Conservation (phyloP, 208 protist genomes). For the Trypanosoma platydactyli region DNA sequence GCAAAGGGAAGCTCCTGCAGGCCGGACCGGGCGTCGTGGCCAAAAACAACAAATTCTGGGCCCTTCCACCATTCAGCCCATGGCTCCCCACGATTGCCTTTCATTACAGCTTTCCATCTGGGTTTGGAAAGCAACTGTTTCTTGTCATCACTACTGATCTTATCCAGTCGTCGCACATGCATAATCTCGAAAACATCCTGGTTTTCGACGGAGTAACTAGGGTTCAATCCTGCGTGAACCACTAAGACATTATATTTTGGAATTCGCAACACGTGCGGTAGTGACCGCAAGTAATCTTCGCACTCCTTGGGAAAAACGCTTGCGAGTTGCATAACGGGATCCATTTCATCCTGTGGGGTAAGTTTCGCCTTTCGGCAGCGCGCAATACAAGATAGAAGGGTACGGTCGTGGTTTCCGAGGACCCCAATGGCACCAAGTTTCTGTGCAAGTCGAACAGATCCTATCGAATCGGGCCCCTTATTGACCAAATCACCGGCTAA, state of each 20-base stretch:
- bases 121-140: conserved; percentile 8
- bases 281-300: conserved; percentile 75
- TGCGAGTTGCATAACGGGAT: conserved; percentile 83
- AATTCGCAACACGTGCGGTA: conserved; percentile 84
- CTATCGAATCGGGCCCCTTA: conserved; percentile 87
- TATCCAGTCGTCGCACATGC: conserved; percentile 78
- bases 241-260: conserved; percentile 81
- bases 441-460: conserved; percentile 66
- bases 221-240: conserved; percentile 86
- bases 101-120: conserved; percentile 54
- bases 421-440: conserved; percentile 72
- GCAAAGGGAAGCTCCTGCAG: conserved; percentile 76
- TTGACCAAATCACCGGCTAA: conserved; percentile 89
- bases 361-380: conserved; percentile 34
- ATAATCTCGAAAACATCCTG: conserved; percentile 83
- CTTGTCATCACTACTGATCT: conserved; percentile 28
- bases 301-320: conserved; percentile 64
- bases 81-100: conserved; percentile 54
- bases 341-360: conserved; percentile 50
- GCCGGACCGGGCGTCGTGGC: conserved; percentile 82
- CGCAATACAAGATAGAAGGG: conserved; percentile 68
- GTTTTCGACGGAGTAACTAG: conserved; percentile 47
- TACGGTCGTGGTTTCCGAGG: conserved; percentile 90
- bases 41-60: conserved; percentile 85
- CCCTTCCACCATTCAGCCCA: conserved; percentile 81